Conservation (phyloP, 305 asterid species). For the Nicotiana rustica region DNA sequence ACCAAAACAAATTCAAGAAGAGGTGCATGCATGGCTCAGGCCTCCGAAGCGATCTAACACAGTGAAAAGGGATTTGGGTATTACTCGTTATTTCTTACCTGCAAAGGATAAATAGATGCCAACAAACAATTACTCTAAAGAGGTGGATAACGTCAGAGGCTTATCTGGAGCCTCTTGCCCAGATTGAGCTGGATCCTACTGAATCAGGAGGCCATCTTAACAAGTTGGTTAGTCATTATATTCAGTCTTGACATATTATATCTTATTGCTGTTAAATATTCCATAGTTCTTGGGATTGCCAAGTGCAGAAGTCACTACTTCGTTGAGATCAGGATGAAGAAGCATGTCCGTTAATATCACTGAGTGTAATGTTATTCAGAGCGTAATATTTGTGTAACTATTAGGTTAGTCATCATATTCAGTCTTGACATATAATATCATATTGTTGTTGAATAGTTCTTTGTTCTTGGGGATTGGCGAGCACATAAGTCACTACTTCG, state of each 20-base stretch:
- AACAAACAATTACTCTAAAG: background rate
- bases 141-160: background rate
- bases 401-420: background rate
- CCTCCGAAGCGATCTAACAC: constrained; percentile 68
- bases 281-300: background rate
- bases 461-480: background rate
- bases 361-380: background rate
- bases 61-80: constrained; percentile 62
- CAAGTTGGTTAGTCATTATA: background rate
- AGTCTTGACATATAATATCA: background rate
- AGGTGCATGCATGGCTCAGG: constrained; percentile 72
- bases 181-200: background rate
- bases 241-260: background rate
- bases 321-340: background rate
- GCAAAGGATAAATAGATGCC: constrained; percentile 39
- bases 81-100: constrained; percentile 74
- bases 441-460: background rate
- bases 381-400: background rate
- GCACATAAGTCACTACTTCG: background rate
- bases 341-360: background rate
- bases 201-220: constrained; percentile 23
- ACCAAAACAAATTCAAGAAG: constrained; percentile 82
- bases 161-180: background rate
- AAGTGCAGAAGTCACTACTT: background rate
- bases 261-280: background rate